phyloP scores from a whole-genome alignment of 1,139 yeast genomes.

The Casaregolazyma lundiana region DNA sequence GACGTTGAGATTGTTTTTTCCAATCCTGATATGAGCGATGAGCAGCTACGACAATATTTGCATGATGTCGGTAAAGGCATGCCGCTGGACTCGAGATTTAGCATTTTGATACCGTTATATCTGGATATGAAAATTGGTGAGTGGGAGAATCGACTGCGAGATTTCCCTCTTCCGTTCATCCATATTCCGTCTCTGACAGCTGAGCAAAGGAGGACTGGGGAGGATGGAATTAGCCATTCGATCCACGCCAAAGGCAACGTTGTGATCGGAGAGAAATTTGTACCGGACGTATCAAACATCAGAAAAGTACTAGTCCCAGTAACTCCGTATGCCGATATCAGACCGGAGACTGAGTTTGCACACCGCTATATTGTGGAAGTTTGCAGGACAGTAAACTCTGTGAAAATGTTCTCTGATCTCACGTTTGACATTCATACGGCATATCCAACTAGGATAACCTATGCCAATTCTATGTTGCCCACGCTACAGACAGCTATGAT shows the following conservation, averaged over 20 bases:
- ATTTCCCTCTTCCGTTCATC: slow-evolving; percentile 60
- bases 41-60: slow-evolving; percentile 55
- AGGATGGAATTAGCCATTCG: slow-evolving; percentile 25
- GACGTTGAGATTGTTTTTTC: slow-evolving; percentile 51
- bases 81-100: slow-evolving; percentile 64
- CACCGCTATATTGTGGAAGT: slow-evolving; percentile 55
- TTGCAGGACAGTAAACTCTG: slow-evolving; percentile 71
- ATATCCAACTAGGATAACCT: slow-evolving; percentile 63
- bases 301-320: slow-evolving; percentile 63
- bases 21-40: slow-evolving; percentile 52
- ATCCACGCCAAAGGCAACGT: slow-evolving; percentile 45
- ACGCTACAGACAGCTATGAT: slow-evolving; percentile 78
- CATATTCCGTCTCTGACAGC: slow-evolving; percentile 38
- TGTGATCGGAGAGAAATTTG: slow-evolving; percentile 53
- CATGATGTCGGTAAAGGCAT: slow-evolving; percentile 76
- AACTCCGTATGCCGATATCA: slow-evolving; percentile 39
- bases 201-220: slow-evolving; percentile 26
- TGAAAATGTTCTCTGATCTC: slow-evolving; percentile 66
- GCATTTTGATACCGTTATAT: slow-evolving; percentile 62
- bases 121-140: slow-evolving; percentile 48
- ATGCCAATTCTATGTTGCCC: slow-evolving; percentile 86
- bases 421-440: slow-evolving; percentile 52
- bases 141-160: slow-evolving; percentile 54
- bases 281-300: slow-evolving; percentile 44
- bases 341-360: slow-evolving; percentile 32